Conservation (phyloP, 371 early-diverging fungal species). For the Rhizopus delemar region DNA sequence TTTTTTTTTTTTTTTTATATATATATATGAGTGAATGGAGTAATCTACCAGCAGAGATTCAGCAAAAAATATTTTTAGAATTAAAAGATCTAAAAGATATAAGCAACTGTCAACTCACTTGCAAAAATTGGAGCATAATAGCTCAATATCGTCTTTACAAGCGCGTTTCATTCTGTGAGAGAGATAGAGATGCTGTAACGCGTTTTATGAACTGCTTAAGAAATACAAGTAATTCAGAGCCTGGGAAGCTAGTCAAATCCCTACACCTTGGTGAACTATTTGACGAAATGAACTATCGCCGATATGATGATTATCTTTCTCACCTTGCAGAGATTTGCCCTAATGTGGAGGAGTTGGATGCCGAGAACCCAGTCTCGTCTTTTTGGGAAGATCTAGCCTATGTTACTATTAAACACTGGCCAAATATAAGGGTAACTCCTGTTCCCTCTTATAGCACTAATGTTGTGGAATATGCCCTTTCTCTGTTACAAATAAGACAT, state of each 20-base stretch:
- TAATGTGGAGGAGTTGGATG: not conserved
- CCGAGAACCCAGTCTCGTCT: not conserved
- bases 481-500: not conserved
- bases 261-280: not conserved
- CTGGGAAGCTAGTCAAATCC: not conserved
- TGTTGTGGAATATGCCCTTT: not conserved
- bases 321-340: conserved; percentile 1
- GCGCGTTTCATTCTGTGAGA: not conserved
- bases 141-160: not conserved
- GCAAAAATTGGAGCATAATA: not conserved
- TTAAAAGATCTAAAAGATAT: not conserved
- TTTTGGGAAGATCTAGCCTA: conserved; percentile 3
- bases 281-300: conserved; percentile 4
- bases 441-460: not conserved
- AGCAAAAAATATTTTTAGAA: not conserved
- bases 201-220: not conserved
- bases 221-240: not conserved
- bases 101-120: not conserved
- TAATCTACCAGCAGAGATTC: not conserved
- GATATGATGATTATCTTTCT: conserved; percentile 1
- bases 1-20: too few relatives aligned
- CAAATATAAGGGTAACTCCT: not conserved
- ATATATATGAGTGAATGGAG: not conserved
- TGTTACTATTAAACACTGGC: not conserved
- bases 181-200: conserved; percentile 3